A percentile compares a stretch with the other conserved stretches of the same genome.
phyloP scores from a whole-genome alignment of 192 early-diverging fungal species.

The Coemansia sp. region DNA sequence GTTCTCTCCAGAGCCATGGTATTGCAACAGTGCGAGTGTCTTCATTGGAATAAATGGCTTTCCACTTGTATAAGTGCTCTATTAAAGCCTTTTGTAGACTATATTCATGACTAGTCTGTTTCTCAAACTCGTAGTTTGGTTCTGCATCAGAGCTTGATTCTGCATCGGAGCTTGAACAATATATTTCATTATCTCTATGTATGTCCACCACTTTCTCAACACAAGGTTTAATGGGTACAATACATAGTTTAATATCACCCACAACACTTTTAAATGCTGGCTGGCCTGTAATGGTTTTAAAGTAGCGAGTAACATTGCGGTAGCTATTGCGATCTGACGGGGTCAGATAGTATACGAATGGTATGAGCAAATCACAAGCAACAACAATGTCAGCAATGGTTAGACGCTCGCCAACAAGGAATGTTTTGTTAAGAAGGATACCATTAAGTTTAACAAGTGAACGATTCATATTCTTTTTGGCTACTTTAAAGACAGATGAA shows the following conservation, averaged over 20 bases:
- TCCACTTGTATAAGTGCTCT: slow-evolving; percentile 69
- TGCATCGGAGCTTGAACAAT: no score
- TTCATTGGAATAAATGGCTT: slow-evolving; percentile 98
- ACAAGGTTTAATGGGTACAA: slow-evolving; percentile 52
- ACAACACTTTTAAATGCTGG: slow-evolving; percentile 78
- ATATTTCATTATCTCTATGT: no score
- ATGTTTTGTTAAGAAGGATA: slow-evolving; percentile 81
- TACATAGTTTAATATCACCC: slow-evolving; percentile 69
- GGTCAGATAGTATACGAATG: slow-evolving; percentile 51
- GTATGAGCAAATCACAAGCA: slow-evolving; percentile 47
- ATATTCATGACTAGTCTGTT: no score
- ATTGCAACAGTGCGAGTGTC: slow-evolving; percentile 80
- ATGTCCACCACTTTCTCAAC: slow-evolving; percentile 22
- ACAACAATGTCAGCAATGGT: slow-evolving; percentile 89
- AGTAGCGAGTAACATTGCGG: slow-evolving; percentile 92
- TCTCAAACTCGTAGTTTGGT: no score
- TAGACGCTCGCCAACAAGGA: slow-evolving; percentile 89
- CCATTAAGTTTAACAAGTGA: slow-evolving; percentile 73
- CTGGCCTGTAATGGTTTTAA: slow-evolving; percentile 83
- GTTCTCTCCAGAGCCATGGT: slow-evolving; percentile 94
- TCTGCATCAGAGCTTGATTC: no score
- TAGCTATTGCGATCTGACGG: slow-evolving; percentile 76
- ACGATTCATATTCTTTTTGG: slow-evolving; percentile 65
- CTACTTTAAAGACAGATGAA: slow-evolving; percentile 66
- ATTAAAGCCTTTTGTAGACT: no score